phyloP scores from a whole-genome alignment of 345 rosid species.

The Odontarrhena argentea region DNA sequence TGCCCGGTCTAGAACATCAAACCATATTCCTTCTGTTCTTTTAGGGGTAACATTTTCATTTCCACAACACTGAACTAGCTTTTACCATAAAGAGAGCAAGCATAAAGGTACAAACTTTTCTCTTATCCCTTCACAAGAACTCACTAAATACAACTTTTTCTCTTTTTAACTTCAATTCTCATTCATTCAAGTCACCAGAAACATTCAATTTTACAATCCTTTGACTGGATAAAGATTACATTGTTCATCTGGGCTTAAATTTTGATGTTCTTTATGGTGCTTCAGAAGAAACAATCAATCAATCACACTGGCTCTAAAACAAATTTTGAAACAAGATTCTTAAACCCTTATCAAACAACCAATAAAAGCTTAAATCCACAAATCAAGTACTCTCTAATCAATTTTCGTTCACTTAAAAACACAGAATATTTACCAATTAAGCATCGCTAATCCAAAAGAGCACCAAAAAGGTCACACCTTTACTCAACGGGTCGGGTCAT shows the following conservation, averaged over 20 bases:
- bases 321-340: constrained; percentile 8
- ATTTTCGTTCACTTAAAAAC: constrained; percentile 9
- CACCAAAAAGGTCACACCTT: constrained; percentile 11
- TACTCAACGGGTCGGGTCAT: constrained; percentile 33
- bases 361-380: constrained; percentile 9
- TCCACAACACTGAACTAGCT: neutral
- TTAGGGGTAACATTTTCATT: neutral
- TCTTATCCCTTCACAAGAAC: neutral
- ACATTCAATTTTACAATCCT: neutral
- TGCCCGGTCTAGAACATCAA: neutral
- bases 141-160: neutral
- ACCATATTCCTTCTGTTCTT: neutral
- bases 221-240: neutral
- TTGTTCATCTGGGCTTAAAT: neutral
- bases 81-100: constrained; percentile 1
- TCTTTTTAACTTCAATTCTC: neutral
- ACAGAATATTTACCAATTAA: constrained; percentile 24
- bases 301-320: constrained; percentile 11
- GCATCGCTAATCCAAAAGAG: neutral
- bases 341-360: constrained; percentile 31
- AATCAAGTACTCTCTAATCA: constrained; percentile 25
- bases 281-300: constrained; percentile 25
- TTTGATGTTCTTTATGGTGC: constrained; percentile 22
- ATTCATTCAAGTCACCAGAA: constrained; percentile 17
- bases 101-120: neutral